A percentile compares a stretch with the other conserved stretches of the same genome.
These are phyloP conservation scores for Termitomyces sp. DNA, from an alignment of 768 basidiomycete species.

Conservation along the genomic window DNA sequence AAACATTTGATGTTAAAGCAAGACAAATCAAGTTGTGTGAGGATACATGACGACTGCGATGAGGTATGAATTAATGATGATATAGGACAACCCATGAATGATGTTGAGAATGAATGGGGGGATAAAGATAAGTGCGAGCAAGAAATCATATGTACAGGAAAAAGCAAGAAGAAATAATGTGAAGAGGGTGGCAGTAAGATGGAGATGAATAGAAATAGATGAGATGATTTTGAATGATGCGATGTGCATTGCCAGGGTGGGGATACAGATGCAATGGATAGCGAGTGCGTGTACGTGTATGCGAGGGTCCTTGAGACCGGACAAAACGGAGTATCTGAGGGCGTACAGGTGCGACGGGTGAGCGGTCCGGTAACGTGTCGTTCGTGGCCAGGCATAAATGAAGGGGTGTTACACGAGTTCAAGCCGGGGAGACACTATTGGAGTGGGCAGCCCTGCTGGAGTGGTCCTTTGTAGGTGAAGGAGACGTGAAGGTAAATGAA, in stretches of 20 bases:
- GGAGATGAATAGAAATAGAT: background rate
- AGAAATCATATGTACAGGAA: slow-evolving; percentile 6
- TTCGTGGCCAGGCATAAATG: background rate
- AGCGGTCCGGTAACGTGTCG: background rate
- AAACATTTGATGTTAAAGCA: slow-evolving; percentile 4
- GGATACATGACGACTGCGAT: slow-evolving; percentile 6
- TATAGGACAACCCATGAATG: background rate
- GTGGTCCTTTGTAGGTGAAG: slow-evolving; percentile 55
- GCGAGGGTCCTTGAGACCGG: slow-evolving; percentile 6
- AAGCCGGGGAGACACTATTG: slow-evolving; percentile 21
- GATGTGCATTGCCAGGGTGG: slow-evolving; percentile 11
- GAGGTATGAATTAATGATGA: slow-evolving; percentile 9
- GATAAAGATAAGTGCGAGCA: slow-evolving; percentile 8
- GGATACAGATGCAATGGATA: slow-evolving; percentile 13
- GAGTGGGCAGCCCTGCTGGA: slow-evolving; percentile 38
- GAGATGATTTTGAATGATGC: slow-evolving; percentile 4
- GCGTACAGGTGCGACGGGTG: background rate
- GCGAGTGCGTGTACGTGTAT: slow-evolving; percentile 5
- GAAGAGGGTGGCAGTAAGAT: background rate
- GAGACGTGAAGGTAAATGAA: slow-evolving; percentile 75
- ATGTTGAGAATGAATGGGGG: background rate
- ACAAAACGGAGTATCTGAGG: background rate
- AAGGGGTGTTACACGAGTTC: slow-evolving; percentile 16
- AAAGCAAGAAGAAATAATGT: background rate
- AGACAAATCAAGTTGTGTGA: slow-evolving; percentile 12